These are phyloP conservation scores for Zymoseptoria passerinii DNA, from an alignment of 2,329 filamentous ascomycete genomes.

Conservation along the genomic window DNA sequence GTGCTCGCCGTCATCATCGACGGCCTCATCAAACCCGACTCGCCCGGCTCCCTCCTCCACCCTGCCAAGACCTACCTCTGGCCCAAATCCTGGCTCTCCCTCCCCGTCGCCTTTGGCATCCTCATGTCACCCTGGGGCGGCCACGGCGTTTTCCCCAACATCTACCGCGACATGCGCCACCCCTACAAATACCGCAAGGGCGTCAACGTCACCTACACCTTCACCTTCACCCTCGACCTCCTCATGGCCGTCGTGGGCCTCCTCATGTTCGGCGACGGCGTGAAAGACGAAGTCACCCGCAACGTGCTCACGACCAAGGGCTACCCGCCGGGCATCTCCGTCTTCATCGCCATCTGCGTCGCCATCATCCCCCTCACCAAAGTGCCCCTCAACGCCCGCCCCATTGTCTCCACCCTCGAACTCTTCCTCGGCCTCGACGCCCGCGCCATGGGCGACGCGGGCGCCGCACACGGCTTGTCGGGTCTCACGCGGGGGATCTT, in stretches of 20 bases:
- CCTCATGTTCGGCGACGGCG: slow-evolving; percentile 90
- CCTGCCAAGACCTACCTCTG: slow-evolving; percentile 75
- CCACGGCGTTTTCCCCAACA: slow-evolving; percentile 74
- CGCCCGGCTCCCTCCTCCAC: slow-evolving; percentile 73
- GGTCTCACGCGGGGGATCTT: slow-evolving; percentile 50
- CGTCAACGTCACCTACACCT: slow-evolving; percentile 72
- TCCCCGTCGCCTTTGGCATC: slow-evolving; percentile 82
- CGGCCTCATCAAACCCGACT: slow-evolving; percentile 70
- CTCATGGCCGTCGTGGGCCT: slow-evolving; percentile 75
- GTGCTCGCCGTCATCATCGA: slow-evolving; percentile 76
- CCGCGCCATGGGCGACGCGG: slow-evolving; percentile 43
- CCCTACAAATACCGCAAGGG: slow-evolving; percentile 71
- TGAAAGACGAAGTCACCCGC: slow-evolving; percentile 80
- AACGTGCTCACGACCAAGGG: slow-evolving; percentile 64
- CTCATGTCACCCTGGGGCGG: slow-evolving; percentile 77
- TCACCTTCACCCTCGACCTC: slow-evolving; percentile 74
- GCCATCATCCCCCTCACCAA: slow-evolving; percentile 93
- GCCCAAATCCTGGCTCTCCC: slow-evolving; percentile 74
- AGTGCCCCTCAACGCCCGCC: slow-evolving; percentile 60
- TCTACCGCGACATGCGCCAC: slow-evolving; percentile 69
- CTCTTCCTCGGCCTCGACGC: slow-evolving; percentile 66
- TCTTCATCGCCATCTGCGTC: slow-evolving; percentile 77
- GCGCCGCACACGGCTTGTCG: slow-evolving; percentile 46
- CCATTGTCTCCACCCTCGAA: slow-evolving; percentile 79
- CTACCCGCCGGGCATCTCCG: slow-evolving; percentile 65